Conservation (phyloP, 805 yeast genomes). For the Starmerella scarabaei region DNA sequence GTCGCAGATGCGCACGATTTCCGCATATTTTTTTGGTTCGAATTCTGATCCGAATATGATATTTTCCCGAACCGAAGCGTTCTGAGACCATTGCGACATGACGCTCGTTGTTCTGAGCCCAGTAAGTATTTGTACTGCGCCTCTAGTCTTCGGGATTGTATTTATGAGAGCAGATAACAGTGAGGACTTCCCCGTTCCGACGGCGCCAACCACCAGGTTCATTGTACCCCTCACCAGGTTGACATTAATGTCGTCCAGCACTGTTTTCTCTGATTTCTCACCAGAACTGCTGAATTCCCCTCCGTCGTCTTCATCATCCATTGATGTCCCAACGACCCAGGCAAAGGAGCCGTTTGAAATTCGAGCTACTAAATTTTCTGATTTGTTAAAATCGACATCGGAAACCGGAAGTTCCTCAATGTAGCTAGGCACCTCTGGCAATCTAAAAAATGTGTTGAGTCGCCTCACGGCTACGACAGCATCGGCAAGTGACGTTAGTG, state of each 20-base stretch:
- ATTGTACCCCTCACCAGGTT: conserved; percentile 35
- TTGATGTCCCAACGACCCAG: conserved; percentile 24
- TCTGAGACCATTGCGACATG: conserved; percentile 12
- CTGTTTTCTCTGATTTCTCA: conserved; percentile 8
- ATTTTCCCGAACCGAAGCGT: conserved; percentile 7
- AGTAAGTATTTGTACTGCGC: conserved; percentile 43
- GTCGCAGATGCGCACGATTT: conserved; percentile 10
- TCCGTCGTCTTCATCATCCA: conserved; percentile 16
- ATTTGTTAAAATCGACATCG: background rate
- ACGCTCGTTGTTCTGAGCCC: conserved; percentile 25
- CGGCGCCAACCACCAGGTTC: conserved; percentile 53
- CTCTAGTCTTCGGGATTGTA: conserved; percentile 44
- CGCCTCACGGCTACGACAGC: conserved; percentile 26
- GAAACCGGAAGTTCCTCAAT: conserved; percentile 15
- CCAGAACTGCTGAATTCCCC: conserved; percentile 27
- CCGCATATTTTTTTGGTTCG: conserved; percentile 5
- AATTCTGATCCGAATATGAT: conserved; percentile 22
- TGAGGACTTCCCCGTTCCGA: conserved; percentile 74
- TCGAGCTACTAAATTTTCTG: background rate
- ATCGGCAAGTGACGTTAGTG: conserved; percentile 31
- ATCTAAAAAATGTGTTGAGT: conserved; percentile 17
- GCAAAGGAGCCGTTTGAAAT: conserved; percentile 8
- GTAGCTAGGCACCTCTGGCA: conserved; percentile 29
- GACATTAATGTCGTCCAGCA: conserved; percentile 21
- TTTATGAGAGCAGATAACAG: conserved; percentile 60